Percentiles rank a stretch among this genome's conserved stretches.
Conservation (phyloP, 1,284 basidiomycete species). For the Heterobasidion parviporum region DNA sequence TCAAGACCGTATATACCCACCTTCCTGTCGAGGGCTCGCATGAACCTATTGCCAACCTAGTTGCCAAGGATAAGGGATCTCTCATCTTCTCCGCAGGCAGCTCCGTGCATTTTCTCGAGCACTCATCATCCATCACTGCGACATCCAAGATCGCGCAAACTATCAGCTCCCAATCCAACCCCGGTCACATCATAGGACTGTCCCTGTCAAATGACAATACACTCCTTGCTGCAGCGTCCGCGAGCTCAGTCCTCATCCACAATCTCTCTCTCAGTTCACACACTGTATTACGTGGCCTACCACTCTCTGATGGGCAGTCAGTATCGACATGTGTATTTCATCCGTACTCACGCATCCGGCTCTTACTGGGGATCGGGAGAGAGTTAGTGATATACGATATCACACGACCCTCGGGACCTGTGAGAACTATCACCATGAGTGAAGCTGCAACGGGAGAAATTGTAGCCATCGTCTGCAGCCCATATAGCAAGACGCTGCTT, state of each 20-base stretch:
- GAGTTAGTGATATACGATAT: conserved; percentile 57
- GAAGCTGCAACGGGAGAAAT: conserved; percentile 38
- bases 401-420: conserved; percentile 43
- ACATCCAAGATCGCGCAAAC: conserved; percentile 44
- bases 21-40: conserved; percentile 1
- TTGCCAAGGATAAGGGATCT: conserved; percentile 36
- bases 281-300: conserved; percentile 43
- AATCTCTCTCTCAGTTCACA: conserved; percentile 46
- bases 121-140: conserved; percentile 22
- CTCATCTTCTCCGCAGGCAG: conserved; percentile 40
- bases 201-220: conserved; percentile 51
- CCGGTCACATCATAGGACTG: conserved; percentile 37
- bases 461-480: conserved; percentile 49
- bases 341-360: conserved; percentile 43
- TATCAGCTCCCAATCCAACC: conserved; percentile 50
- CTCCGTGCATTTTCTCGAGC: conserved; percentile 55
- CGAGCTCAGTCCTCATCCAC: conserved; percentile 45
- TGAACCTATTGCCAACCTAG: conserved; percentile 30
- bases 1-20: conserved; percentile 32
- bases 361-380: conserved; percentile 46
- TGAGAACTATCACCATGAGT: conserved; percentile 41
- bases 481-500: conserved; percentile 64
- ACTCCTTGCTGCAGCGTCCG: conserved; percentile 48
- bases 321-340: conserved; percentile 50
- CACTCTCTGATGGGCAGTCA: conserved; percentile 19